Percentiles rank a stretch among this genome's conserved stretches.
These are phyloP conservation scores for Candida glaebosa DNA, from an alignment of 805 yeast species.

Conservation along the genomic window DNA sequence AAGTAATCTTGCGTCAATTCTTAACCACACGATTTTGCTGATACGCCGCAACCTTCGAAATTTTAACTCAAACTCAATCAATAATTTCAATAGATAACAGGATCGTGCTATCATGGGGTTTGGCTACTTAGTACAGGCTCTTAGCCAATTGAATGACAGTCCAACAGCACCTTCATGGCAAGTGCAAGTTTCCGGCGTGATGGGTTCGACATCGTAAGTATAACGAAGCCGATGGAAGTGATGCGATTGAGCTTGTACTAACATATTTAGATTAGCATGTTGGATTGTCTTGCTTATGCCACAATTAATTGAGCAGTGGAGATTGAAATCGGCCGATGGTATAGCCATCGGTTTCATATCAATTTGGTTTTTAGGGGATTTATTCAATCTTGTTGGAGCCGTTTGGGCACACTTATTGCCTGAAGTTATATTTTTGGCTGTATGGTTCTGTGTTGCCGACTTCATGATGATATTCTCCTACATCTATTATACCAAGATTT, in stretches of 20 bases:
- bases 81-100: no score
- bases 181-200: conserved; percentile 49
- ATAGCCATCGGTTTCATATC: conserved; percentile 63
- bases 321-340: conserved; percentile 71
- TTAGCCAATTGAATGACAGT: background rate
- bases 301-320: conserved; percentile 78
- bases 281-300: conserved; percentile 78
- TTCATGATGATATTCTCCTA: conserved; percentile 54
- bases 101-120: conserved; percentile 1
- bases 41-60: background rate
- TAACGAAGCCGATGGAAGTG: no score
- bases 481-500: conserved; percentile 50
- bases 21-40: background rate
- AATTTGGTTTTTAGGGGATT: conserved; percentile 72
- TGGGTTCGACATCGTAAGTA: conserved; percentile 61
- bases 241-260: no score
- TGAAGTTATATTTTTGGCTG: conserved; percentile 64
- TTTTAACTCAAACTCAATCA: no score
- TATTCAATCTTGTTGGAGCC: conserved; percentile 64
- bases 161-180: conserved; percentile 5
- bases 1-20: no score
- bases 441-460: conserved; percentile 78
- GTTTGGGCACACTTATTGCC: conserved; percentile 69
- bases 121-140: background rate
- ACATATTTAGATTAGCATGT: conserved; percentile 53